These are phyloP conservation scores for Isatis lusitanica DNA, from an alignment of 441 rosid genomes.

Conservation along the genomic window DNA sequence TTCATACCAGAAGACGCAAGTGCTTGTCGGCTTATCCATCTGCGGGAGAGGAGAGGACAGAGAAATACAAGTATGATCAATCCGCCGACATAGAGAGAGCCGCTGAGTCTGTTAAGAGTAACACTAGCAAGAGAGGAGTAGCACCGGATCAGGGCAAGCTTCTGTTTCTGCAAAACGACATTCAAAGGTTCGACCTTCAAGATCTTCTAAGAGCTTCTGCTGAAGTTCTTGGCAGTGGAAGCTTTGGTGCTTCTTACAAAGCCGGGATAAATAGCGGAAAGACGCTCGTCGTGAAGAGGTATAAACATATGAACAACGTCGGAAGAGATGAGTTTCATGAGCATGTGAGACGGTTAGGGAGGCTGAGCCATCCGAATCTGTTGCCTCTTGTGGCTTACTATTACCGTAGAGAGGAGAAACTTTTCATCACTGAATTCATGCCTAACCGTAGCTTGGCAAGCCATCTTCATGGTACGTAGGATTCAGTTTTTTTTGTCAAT, in stretches of 20 bases:
- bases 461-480: conserved; percentile 69
- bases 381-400: conserved; percentile 72
- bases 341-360: conserved; percentile 78
- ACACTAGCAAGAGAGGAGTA: conserved; percentile 28
- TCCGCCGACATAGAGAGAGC: conserved; percentile 9
- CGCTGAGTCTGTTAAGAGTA: conserved; percentile 4
- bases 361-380: conserved; percentile 70
- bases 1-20: conserved; percentile 20
- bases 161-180: conserved; percentile 55
- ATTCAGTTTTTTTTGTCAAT: background rate
- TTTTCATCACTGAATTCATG: conserved; percentile 65
- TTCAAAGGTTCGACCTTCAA: conserved; percentile 66
- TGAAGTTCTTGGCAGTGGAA: conserved; percentile 91
- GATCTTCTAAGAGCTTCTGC: conserved; percentile 86
- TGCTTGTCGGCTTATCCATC: conserved; percentile 32
- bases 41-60: conserved; percentile 24
- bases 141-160: conserved; percentile 45
- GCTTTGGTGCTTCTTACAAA: conserved; percentile 92
- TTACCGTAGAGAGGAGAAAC: conserved; percentile 90
- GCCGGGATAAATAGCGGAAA: conserved; percentile 48
- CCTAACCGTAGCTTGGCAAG: conserved; percentile 75
- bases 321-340: conserved; percentile 82
- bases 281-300: conserved; percentile 82
- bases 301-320: conserved; percentile 74
- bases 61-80: conserved; percentile 15